Evolutionary conservation across 495 filamentous ascomycete species (phyloP), one percentile per base, ranked within the genome.

Genomic region (Hypoxylon perforatum): DNA sequence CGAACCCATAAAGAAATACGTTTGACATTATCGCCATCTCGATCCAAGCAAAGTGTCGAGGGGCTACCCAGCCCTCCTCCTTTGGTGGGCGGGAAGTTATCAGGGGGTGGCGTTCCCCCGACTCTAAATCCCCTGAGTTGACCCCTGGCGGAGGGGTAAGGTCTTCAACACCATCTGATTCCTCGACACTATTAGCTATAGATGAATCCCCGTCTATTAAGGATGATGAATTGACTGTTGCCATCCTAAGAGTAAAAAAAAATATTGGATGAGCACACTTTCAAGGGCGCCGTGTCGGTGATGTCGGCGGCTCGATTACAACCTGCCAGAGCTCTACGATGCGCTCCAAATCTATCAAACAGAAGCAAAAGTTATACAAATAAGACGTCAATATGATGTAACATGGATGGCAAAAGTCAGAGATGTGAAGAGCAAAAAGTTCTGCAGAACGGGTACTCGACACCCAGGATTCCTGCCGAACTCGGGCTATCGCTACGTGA

Each of bases 1-100:
- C 87, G 63, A 89, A 89, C 7, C 86, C 88, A 28, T 83, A 82
- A 11, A 90, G 81, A 49, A 90, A 89, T 3, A 90, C 86, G 48
- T 89, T 88, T 21, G 85, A 81, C 80, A 89, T 87, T 67, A 89
- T 87, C 9, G 85, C 84, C 75, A 77, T 67, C 63, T 82, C 74
- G 33, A 82, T 81, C 76, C 76, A 81, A n/a, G 73, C 1, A 62
- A 82, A 82, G 17, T 77, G 74, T 0, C 57, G 60, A 3, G 76
- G 79, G 7, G 76, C 65, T 19, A 65, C 66, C 78, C 78, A 81
- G 9, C 46, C 66, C 4, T 73, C 74, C 2, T 75, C 71, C 3
- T 73, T 61, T 0, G 72, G 74, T 1, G 60, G 56, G 7, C 10
- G 35, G 19, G 77, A 57, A 11, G 56, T 65, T 28, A 86, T 71